These are phyloP conservation scores for Heliamphora ciliata DNA, from an alignment of 179 eudicot genomes.

Conservation along the genomic window DNA sequence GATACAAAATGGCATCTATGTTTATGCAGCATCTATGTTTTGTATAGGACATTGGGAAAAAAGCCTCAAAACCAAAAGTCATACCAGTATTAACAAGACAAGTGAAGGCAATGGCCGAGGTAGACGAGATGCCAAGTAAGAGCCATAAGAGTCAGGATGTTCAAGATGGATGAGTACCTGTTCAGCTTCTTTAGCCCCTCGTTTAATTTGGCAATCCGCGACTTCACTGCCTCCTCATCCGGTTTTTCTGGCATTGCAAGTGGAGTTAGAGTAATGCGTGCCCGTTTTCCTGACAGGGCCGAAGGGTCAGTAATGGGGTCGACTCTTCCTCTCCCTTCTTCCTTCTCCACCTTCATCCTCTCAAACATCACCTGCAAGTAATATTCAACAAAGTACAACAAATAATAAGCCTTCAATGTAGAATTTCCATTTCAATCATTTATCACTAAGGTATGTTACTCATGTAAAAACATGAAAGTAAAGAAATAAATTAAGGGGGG, in stretches of 20 bases:
- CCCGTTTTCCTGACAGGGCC: constrained; percentile 16
- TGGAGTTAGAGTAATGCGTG: background rate
- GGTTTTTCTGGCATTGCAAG: constrained; percentile 12
- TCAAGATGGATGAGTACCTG: constrained; percentile 49
- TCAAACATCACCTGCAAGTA: constrained; percentile 52
- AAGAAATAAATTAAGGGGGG: no score
- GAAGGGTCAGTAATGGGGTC: constrained; percentile 23
- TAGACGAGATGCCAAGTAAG: constrained; percentile 70
- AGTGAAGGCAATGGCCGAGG: constrained; percentile 46
- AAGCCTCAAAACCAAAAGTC: background rate
- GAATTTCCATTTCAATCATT: no score
- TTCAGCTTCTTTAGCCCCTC: constrained; percentile 54
- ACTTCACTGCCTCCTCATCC: constrained; percentile 21
- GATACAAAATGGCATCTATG: background rate
- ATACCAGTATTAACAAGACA: background rate
- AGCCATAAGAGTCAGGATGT: constrained; percentile 50
- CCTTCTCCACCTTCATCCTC: constrained; percentile 71
- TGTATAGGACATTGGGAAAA: background rate
- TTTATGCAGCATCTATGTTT: background rate
- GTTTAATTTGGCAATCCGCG: constrained; percentile 30
- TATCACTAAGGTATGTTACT: no score
- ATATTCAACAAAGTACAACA: background rate
- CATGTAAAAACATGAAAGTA: no score
- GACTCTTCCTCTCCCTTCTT: constrained; percentile 55
- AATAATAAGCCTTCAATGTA: background rate